Base-by-base conservation (phyloP, 768 basidiomycete genomes). In the Lyophyllum decastes region DNA sequence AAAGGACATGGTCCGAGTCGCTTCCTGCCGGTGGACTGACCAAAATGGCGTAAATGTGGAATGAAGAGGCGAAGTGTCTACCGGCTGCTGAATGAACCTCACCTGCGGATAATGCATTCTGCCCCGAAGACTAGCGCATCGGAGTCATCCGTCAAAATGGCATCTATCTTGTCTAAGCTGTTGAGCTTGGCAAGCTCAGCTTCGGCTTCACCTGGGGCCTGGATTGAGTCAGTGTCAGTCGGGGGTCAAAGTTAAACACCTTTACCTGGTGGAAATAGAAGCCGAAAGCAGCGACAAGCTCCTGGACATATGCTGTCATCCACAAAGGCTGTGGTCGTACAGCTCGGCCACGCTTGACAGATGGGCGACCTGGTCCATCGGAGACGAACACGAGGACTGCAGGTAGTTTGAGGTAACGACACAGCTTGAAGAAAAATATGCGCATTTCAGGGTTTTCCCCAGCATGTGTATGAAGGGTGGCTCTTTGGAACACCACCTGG, bases 331-430 rank as follows among this genome's bases (percentile, higher is more conserved):
- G 64, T 52, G 59, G 60, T 47, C 60, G 53, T 43, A 70, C 68
- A 53, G 59, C 34, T 49, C 66, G 72, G 38, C 74, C 73, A 19
- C 80, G 69, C 63, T 83, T 82, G 30, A 66, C 53, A 0, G 55
- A 19, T 12, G 81, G 81, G 25, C 78, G 76, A 14, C 68, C 54
- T 0, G 76, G 72, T 0, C 81, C 82, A 67, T 83, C 80, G 52
- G 82, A 81, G 6, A 82, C 78, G 59, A 83, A 82, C 5, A 82
- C 78, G 60, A 82, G 80, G 1, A 82, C 64, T 24, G 82, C 62
- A 0, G 76, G 77, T 25, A 78, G 66, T 24, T 71, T 57, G 5
- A 78, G 59, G 12, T 81, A 68, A 0, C 69, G 65, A 19, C 72
- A 69, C 38, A 78, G 70, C 38, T 76, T 76, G 64, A 72, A 73